These are phyloP conservation scores for Chenopodium suecicum DNA, from an alignment of 148 eudicot genomes.

Conservation along the genomic window DNA sequence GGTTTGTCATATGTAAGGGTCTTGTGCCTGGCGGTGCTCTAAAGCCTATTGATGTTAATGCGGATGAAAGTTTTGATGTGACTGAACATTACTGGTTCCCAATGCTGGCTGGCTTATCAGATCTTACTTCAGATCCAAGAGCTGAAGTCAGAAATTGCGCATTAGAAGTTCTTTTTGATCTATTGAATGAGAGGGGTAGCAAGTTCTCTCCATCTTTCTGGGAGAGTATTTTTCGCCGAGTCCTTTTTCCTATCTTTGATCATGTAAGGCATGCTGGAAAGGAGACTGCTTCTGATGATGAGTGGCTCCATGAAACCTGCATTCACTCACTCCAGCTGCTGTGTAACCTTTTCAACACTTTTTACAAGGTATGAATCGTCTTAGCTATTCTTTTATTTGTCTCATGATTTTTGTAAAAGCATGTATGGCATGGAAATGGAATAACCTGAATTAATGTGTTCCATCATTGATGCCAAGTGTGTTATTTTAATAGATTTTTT, in stretches of 20 bases:
- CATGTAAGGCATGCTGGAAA: conserved; percentile 90
- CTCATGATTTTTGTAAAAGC: not conserved
- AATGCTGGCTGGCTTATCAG: conserved; percentile 98
- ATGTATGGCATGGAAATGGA: not conserved
- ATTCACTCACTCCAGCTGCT: conserved; percentile 92
- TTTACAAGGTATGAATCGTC: conserved; percentile 73
- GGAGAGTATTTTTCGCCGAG: conserved; percentile 90
- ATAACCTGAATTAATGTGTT: not conserved
- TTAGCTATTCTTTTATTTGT: not conserved
- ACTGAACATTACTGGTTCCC: conserved; percentile 99
- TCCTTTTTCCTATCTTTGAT: conserved; percentile 94
- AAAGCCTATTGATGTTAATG: conserved; percentile 67
- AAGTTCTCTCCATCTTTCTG: conserved; percentile 91
- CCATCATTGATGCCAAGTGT: not conserved
- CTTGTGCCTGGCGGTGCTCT: conserved; percentile 93
- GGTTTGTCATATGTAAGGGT: conserved; percentile 57
- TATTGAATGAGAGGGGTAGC: conserved; percentile 92
- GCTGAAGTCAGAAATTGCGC: conserved; percentile 95
- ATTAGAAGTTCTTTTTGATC: conserved; percentile 92
- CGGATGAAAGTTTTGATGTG: conserved; percentile 69
- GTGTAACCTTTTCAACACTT: conserved; percentile 95
- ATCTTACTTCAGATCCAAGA: conserved; percentile 91
- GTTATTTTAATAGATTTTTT: not conserved
- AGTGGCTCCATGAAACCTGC: conserved; percentile 87
- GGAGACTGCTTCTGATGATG: conserved; percentile 71